A percentile compares a stretch with the other conserved stretches of the same genome.
Evolutionary conservation across 352 stramenopile species (phyloP).

Genomic region (Globisporangium splendens): DNA sequence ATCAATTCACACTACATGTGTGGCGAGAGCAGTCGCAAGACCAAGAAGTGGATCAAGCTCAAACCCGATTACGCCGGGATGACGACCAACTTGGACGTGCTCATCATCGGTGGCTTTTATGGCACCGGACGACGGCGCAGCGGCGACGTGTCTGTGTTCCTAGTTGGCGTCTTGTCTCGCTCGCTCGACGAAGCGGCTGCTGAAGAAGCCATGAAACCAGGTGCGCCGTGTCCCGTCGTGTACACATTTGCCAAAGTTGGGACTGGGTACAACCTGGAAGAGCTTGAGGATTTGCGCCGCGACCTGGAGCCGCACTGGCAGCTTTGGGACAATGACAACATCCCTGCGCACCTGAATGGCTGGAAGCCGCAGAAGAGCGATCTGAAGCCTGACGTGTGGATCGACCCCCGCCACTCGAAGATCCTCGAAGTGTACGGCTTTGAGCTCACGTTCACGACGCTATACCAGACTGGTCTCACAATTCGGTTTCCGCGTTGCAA

Average conservation of each 20-base stretch:
- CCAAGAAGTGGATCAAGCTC: constrained; percentile 85
- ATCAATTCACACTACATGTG: constrained; percentile 88
- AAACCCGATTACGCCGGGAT: constrained; percentile 87
- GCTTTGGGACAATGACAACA: constrained; percentile 62
- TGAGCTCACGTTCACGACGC: constrained; percentile 74
- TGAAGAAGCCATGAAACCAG: constrained; percentile 42
- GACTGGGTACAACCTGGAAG: constrained; percentile 80
- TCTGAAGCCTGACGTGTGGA: constrained; percentile 76
- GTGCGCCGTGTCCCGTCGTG: constrained; percentile 43
- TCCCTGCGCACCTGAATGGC: constrained; percentile 68
- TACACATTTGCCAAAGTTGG: constrained; percentile 84
- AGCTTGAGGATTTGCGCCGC: constrained; percentile 66
- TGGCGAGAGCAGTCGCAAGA: constrained; percentile 69
- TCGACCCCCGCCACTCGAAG: constrained; percentile 77
- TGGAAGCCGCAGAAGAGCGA: constrained; percentile 79
- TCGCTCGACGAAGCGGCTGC: constrained; percentile 53
- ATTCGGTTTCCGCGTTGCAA: constrained; percentile 82
- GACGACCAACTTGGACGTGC: constrained; percentile 73
- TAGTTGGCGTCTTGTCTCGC: constrained; percentile 62
- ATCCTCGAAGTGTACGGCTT: constrained; percentile 85
- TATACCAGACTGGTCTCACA: constrained; percentile 80
- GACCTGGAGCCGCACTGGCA: constrained; percentile 81
- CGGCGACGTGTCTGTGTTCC: constrained; percentile 80
- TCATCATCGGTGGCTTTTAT: constrained; percentile 84
- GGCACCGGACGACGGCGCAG: constrained; percentile 68